phyloP scores from a whole-genome alignment of 2,329 filamentous ascomycete genomes.

The Thyridium curvatum region DNA sequence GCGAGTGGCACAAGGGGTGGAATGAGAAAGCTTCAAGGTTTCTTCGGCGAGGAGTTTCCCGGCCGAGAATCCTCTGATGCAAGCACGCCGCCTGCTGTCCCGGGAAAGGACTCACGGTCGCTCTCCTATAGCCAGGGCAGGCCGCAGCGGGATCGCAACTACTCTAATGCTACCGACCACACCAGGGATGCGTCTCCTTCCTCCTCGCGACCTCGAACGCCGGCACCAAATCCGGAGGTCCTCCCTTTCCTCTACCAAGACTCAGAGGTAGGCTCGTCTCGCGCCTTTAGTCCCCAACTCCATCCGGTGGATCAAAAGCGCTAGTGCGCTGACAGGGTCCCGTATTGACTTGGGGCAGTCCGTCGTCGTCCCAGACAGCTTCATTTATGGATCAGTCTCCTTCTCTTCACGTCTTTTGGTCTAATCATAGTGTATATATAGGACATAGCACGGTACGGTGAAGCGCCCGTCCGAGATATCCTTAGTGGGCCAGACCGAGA shows the following conservation, averaged over 20 bases:
- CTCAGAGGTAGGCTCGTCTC: slow-evolving; percentile 53
- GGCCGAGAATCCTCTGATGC: slow-evolving; percentile 69
- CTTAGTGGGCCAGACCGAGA: slow-evolving; percentile 65
- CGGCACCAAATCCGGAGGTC: slow-evolving; percentile 82
- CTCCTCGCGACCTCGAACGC: slow-evolving; percentile 74
- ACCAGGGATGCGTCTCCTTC: slow-evolving; percentile 69
- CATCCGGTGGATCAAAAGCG: not conserved
- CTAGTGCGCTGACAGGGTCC: not conserved
- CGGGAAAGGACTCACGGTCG: slow-evolving; percentile 55
- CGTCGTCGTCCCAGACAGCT: too few relatives aligned
- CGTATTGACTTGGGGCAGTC: too few relatives aligned
- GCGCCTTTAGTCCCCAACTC: slow-evolving; percentile 2
- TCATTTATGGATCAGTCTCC: not conserved
- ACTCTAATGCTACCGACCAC: slow-evolving; percentile 69
- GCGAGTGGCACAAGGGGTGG: slow-evolving; percentile 64
- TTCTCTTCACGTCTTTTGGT: not conserved
- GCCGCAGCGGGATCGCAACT: slow-evolving; percentile 68
- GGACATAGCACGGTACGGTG: slow-evolving; percentile 72
- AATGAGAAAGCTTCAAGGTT: slow-evolving; percentile 78
- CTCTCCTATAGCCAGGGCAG: slow-evolving; percentile 56
- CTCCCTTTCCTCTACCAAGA: slow-evolving; percentile 97
- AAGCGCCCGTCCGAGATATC: slow-evolving; percentile 67
- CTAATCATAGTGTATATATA: slow-evolving; percentile 18
- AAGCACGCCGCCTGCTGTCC: slow-evolving; percentile 46
- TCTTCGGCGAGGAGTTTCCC: slow-evolving; percentile 87